Base-by-base conservation (phyloP, 495 filamentous ascomycete species). In the Tuber microsphaerosporum region DNA sequence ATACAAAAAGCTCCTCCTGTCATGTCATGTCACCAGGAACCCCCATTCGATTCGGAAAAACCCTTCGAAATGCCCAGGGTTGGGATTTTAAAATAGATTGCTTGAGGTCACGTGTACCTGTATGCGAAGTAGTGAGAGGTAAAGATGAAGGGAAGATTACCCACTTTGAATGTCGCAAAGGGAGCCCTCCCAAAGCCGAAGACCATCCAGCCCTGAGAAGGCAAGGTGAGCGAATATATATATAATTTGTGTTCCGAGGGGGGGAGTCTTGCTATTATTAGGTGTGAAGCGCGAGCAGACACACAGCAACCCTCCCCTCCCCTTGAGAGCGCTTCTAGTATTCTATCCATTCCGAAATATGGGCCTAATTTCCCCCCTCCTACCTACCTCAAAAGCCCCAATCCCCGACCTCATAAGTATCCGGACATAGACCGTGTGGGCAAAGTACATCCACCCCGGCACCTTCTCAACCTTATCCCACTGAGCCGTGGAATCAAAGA, bases 401-500 rank as follows among this genome's bases (percentile, higher is more conserved):
- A 65, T 16, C 1, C 56, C 56, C 26, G 56, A 65, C 26, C 56
- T 65, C 56, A 65, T 65, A 8, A 65, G 56, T 34, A 65, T 6
- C 56, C 56, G 26, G 56, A 65, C 26, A 16, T 34, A 65, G 2
- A 65, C 16, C 4, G 0, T 65, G 34, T 65, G 56, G 19, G 56
- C 56, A 34, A 65, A 65, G 26, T 14, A 5, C 4, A 31, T 10
- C 56, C 56, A 65, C 26, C 12, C 56, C 10, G 56, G 56, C 12
- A 31, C 14, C 56, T 65, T 34, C 56, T 8, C 83, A 7, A 14
- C 83, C 2, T 61, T 80, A 65, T 84, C 83, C 5, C 85, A 83
- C 76, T 83, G 86, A 14, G 86, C 88, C 43, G 88, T 80, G 2
- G 88, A 88, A 76, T 89, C 85, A 68, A 80, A 84, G 65, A 83